Conservation (phyloP, 345 rosid genomes). For the Camelina neglecta region DNA sequence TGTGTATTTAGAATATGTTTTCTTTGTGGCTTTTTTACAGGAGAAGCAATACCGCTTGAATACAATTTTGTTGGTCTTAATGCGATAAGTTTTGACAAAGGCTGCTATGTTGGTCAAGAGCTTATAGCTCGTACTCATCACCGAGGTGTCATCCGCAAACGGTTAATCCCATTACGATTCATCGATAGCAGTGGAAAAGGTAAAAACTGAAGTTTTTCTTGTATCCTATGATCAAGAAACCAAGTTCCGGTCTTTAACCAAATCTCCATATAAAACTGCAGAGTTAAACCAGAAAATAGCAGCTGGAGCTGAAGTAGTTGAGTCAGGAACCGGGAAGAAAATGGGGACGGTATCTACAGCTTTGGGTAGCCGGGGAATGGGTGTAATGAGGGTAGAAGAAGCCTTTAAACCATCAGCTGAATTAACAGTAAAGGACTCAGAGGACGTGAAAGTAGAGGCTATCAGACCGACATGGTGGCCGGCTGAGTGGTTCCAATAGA, state of each 20-base stretch:
- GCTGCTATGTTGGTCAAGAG: slow-evolving; percentile 97
- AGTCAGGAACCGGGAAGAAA: slow-evolving; percentile 65
- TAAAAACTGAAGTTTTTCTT: slow-evolving; percentile 30
- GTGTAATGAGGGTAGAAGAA: slow-evolving; percentile 72
- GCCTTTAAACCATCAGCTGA: slow-evolving; percentile 55
- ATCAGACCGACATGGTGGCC: slow-evolving; percentile 90
- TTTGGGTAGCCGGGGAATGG: slow-evolving; percentile 74
- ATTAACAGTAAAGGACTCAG: slow-evolving; percentile 56
- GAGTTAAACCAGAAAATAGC: slow-evolving; percentile 63
- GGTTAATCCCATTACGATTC: slow-evolving; percentile 75
- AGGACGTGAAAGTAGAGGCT: slow-evolving; percentile 67
- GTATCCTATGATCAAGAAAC: slow-evolving; percentile 4
- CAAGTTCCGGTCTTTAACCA: neutral
- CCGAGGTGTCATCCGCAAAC: slow-evolving; percentile 84
- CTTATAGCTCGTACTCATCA: slow-evolving; percentile 93
- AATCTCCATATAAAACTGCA: slow-evolving; percentile 18
- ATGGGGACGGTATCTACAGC: slow-evolving; percentile 73
- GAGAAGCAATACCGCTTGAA: slow-evolving; percentile 93
- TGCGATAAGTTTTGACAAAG: slow-evolving; percentile 94
- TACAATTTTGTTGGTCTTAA: slow-evolving; percentile 85
- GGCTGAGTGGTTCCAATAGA: slow-evolving; percentile 64
- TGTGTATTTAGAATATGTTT: neutral
- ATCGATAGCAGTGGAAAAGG: slow-evolving; percentile 61
- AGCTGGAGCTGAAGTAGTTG: slow-evolving; percentile 70
- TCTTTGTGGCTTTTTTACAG: slow-evolving; percentile 43